A percentile compares a stretch with the other conserved stretches of the same genome.
Evolutionary conservation across 257 asterid species (phyloP).

Genomic region (Solanum chaucha): DNA sequence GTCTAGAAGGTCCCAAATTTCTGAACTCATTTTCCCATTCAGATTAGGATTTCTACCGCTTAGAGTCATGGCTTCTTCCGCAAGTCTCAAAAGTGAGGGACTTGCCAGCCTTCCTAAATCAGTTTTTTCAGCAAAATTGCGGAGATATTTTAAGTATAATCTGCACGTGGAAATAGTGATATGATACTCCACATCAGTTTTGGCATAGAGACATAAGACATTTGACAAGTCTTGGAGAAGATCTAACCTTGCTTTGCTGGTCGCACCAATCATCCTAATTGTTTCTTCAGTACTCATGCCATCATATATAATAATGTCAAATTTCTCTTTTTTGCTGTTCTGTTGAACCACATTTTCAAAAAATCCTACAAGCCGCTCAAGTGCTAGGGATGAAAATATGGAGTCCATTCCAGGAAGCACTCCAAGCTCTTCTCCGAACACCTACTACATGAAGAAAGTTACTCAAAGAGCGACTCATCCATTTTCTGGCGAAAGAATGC

Average conservation of each 20-base stretch:
- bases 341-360: conserved; percentile 16
- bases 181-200: neutral
- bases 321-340: conserved; percentile 28
- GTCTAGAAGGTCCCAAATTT: conserved; percentile 71
- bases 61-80: conserved; percentile 58
- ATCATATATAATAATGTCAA: conserved; percentile 67
- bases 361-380: conserved; percentile 52
- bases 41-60: conserved; percentile 35
- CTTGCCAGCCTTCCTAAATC: conserved; percentile 83
- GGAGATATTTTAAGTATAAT: conserved; percentile 68
- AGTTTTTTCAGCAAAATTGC: conserved; percentile 78
- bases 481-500: neutral
- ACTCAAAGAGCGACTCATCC: neutral
- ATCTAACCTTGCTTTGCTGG: conserved; percentile 66
- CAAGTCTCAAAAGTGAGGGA: conserved; percentile 81
- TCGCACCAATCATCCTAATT: conserved; percentile 72
- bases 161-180: conserved; percentile 23
- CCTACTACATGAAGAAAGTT: conserved; percentile 41
- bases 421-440: conserved; percentile 95
- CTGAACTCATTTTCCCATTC: conserved; percentile 64
- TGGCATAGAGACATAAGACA: neutral
- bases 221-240: neutral
- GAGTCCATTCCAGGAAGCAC: conserved; percentile 98
- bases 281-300: conserved; percentile 87
- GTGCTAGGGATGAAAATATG: conserved; percentile 71